Base-by-base conservation (phyloP, 2,329 filamentous ascomycete genomes). In the Geosmithia flava region DNA sequence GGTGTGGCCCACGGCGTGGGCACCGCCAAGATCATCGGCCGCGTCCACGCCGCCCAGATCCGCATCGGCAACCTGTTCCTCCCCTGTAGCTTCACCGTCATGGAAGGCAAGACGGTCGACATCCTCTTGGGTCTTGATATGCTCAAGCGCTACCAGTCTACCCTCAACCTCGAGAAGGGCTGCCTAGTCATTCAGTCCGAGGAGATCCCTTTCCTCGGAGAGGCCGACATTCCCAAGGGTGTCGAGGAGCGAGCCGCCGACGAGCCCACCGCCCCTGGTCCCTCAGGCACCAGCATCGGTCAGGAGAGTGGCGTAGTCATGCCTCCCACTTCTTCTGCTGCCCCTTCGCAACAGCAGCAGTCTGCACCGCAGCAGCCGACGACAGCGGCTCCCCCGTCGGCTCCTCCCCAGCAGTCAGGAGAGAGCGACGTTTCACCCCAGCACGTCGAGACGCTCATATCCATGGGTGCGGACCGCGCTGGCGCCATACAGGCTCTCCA, bases 71-170 rank as follows among this genome's bases (percentile, higher is more conserved):
- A 77, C 42, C 78, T 91, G 52, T 89, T 88, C 61, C 73, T 98
- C 56, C 84, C 91, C 2, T 97, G 90, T 68, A 93, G 89, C 51
- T 98, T 98, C 65, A 98, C 93, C 3, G 93, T 98, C 60, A 98
- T 98, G 93, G 93, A 98, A 68, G 93, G 93, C 54, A 98, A 97
- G 67, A 82, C 88, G 47, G 93, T 98, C 20, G 93, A 97, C 62
- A 74, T 98, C 17, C 76, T 98, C 2, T 78, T 98, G 13, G 93
- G 93, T 3, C 71, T 98, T 42, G 93, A 98, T 64, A 98, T 98
- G 87, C 75, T 98, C 52, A 96, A 95, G 69, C 81, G 93, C 40
- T 90, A 97, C 66, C 91, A 95, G 66, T 93, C 91, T 37, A 85
- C 78, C 56, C 91, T 98, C 58, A 93, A 98, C 62, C 75, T 98